Base-by-base conservation (phyloP, 495 filamentous ascomycete genomes). In the Diplogelasinospora grovesii region DNA sequence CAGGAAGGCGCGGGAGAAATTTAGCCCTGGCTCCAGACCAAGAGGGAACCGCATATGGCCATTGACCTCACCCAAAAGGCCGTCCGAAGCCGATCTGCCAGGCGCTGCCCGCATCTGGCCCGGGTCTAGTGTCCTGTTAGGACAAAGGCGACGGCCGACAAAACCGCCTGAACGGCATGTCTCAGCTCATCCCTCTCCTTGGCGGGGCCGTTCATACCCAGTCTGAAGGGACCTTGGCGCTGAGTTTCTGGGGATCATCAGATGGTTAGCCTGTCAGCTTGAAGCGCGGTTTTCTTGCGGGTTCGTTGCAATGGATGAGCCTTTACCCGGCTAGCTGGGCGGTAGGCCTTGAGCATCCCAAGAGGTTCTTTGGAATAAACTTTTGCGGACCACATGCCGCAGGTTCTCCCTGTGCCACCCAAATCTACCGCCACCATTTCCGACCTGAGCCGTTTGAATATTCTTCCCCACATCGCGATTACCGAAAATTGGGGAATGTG, bases 1-100 rank as follows among this genome's bases (percentile, higher is more conserved):
- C 46, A 39, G 36, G 46, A 25, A n/a, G 24, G 40, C 15, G 22
- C 58, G 59, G 59, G 56, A 56, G 36, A 62, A 62, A 56, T 60
- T 60, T 62, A 57, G 56, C 59, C 59, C 59, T 58, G 50, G 25
- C 15, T 22, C 19, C 27, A 26, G 22, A 32, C 32, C 32, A 26
- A 37, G 25, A n/a, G 22, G 38, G 27, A 35, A 43, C 19, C 35
- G 16, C 8, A 6, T 22, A 15, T 3, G 16, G 11, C 38, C 24
- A 36, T 16, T 27, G 37, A 31, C 34, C 30, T 13, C 16, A 10
- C 39, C 25, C 21, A 31, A 23, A 34, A 26, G 37, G 8, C 32
- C 39, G 35, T 25, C 16, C 34, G 37, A 46, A 34, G 32, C 29
- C 40, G 36, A 37, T 26, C n/a, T n/a, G 14, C 21, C 27, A 32